Base-by-base conservation (phyloP, 495 filamentous ascomycete species). In the Bacidia gigantensis region DNA sequence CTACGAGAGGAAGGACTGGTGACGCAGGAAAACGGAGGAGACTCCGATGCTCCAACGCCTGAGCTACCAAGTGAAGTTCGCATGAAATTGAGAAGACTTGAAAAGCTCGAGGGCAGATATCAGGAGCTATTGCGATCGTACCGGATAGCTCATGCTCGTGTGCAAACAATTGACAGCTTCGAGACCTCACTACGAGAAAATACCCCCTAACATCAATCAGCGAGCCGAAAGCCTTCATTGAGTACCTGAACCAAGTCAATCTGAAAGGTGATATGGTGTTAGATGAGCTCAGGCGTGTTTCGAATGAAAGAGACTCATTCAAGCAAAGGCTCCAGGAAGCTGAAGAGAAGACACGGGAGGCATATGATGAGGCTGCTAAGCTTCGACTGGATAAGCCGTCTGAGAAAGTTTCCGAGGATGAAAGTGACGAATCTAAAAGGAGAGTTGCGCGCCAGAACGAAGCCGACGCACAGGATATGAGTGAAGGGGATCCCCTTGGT, bases 241-340 rank as follows among this genome's bases (percentile, higher is more conserved):
- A 97, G 67, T 98, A 97, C 62, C 74, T 98, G n/a, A 92, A 83
- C 56, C 87, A 94, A 65, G 68, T 95, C 38, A 86, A 82, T 49
- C 67, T 88, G 23, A 89, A 89, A 56, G 80, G 81, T 10, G 88
- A 95, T 56, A 87, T 98, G 81, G 79, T 92, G 1, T 76, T 88
- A 74, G 84, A 94, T 17, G 92, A 98, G 64, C 70, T 95, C n/a
- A 95, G 88, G 68, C 77, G 88, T 0, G 80, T 95, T 0, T 81
- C 87, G 0, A 75, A 71, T 22, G 93, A 96, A 57, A 79, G 83
- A 26, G 89, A 97, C 62, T 75, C 77, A 9, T 78, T 80, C 58
- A 94, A 87, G 58, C 82, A 80, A 58, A 89, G 84, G 59, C 65
- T 81, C 9, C 79, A 83, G 10, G 80, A 82, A 47, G 75, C 83